These are phyloP conservation scores for Microdochium bolleyi DNA, from an alignment of 2,329 filamentous ascomycete species.

Conservation along the genomic window DNA sequence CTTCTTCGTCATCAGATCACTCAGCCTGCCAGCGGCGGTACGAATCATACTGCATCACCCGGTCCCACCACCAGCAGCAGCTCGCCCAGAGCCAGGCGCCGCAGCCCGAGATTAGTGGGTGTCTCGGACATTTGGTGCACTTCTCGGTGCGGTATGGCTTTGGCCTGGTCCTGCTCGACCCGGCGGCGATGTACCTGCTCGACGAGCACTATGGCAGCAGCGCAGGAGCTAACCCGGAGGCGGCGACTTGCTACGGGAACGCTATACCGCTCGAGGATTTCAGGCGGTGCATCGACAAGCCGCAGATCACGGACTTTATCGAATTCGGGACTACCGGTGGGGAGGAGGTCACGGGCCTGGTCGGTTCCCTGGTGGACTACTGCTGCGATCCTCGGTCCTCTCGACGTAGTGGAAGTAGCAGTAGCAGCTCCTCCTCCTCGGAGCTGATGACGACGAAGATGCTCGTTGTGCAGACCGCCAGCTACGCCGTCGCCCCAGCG, in stretches of 20 bases:
- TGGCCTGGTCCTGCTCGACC: conserved; percentile 4
- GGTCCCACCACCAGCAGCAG: conserved; percentile 1
- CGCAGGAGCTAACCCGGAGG: neutral
- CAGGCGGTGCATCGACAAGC: conserved; percentile 3
- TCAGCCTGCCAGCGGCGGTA: conserved; percentile 1
- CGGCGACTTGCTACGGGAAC: neutral
- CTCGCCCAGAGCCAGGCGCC: neutral
- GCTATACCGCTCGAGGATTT: conserved; percentile 4
- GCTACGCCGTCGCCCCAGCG: conserved; percentile 4
- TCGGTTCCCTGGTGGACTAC: conserved; percentile 1
- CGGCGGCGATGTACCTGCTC: conserved; percentile 3
- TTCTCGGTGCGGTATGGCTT: conserved; percentile 6
- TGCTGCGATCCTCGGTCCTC: conserved; percentile 2
- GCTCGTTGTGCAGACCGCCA: conserved; percentile 6
- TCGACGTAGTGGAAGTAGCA: neutral
- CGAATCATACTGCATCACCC: conserved; percentile 1
- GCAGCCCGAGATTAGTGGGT: conserved; percentile 1
- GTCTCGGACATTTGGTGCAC: conserved; percentile 5
- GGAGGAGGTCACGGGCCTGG: conserved; percentile 7
- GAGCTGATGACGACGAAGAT: neutral
- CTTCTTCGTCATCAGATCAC: conserved; percentile 1
- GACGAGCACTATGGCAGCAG: conserved; percentile 2
- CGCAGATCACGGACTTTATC: conserved; percentile 6
- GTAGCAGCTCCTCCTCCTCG: neutral
- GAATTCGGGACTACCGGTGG: conserved; percentile 5